Base-by-base conservation (phyloP, 768 basidiomycete species). In the Amanita phalloides region DNA sequence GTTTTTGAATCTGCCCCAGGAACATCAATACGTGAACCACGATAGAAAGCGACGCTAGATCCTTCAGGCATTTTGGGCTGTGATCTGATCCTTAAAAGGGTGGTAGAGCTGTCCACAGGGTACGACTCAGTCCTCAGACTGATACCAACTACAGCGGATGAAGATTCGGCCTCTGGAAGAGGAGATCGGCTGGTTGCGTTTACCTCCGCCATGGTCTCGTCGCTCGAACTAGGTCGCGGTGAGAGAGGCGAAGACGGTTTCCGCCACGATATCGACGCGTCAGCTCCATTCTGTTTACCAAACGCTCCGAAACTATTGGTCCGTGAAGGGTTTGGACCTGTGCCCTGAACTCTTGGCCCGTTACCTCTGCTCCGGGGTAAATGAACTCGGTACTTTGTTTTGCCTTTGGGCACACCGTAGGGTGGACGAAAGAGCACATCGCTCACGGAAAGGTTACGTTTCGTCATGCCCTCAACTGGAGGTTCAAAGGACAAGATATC, bases 401-500 rank as follows among this genome's bases (percentile, higher is more conserved):
- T 74, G 5, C 67, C 67, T 58, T 73, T 75, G 59, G 57, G 65
- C 7, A 57, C 58, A 8, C 55, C 56, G n/a, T 17, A 45, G 13
- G 72, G 69, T 55, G 68, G 75, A 53, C 64, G 72, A 65, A 88
- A 86, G 33, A 90, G 65, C 36, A 82, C 61, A 26, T 84, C 80
- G 56, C 86, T 83, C 37, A 87, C 52, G 17, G 79, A 78, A 43
- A 84, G 70, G 52, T 84, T 82, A 44, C 76, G 71, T 39, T 67
- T 75, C 48, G 57, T 76, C 78, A 83, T 83, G 45, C 77, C 81
- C 51, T 77, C 76, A 11, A 84, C 72, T 14, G 84, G 83, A 48
- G 89, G 86, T 30, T 80, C 77, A 66, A 83, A 86, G 2, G 84
- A 82, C 26, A 85, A 68, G 25, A 82, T 74, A 49, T 90, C 87